Evolutionary conservation across 1,284 basidiomycete species (phyloP), one percentile per base, ranked within the genome.

Genomic region (Trichosporon sp.): DNA sequence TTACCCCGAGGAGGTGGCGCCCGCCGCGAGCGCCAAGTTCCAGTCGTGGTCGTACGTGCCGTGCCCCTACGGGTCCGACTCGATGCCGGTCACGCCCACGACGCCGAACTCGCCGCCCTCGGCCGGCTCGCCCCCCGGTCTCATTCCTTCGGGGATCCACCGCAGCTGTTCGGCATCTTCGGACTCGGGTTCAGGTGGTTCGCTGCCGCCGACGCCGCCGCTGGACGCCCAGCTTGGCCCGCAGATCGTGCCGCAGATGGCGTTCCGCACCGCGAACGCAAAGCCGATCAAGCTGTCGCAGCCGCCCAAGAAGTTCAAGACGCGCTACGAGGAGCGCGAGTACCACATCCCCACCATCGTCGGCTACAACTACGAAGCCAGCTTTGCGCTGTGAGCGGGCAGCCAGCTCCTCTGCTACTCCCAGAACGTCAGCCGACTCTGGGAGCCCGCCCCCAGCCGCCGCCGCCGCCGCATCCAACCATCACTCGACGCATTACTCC

Each of bases 221-320:
- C 27, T 60, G 29, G 56, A 60, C 56, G 56, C 56, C 23, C 56
- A 60, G 27, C 32, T 60, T 29, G 56, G 56, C 15, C 56, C 56
- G 15, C 56, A 31, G 27, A 23, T 31, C 15, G 56, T 60, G 47
- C 56, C 56, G 15, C 56, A 60, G 56, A 60, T 60, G 2, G 56
- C 56, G 4, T 60, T 60, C 27, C 56, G 56, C 29, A n/a, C 56
- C 56, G 56, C 56, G 56, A 21, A 60, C 56, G 56, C 56, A n/a
- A 31, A 60, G 56, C 56, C 56, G 56, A 60, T 60, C 56, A 60
- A 60, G 56, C 29, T 60, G 29, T 60, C 56, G 56, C 56, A 60
- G 56, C 56, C 56, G 13, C 56, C 56, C 29, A 60, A 60, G 56
- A 60, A 60, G 29, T 60, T 60, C 56, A 60, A 31, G 29, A 31